These are phyloP conservation scores for Ogataea populi-albae DNA, from an alignment of 805 yeast genomes.

Conservation along the genomic window DNA sequence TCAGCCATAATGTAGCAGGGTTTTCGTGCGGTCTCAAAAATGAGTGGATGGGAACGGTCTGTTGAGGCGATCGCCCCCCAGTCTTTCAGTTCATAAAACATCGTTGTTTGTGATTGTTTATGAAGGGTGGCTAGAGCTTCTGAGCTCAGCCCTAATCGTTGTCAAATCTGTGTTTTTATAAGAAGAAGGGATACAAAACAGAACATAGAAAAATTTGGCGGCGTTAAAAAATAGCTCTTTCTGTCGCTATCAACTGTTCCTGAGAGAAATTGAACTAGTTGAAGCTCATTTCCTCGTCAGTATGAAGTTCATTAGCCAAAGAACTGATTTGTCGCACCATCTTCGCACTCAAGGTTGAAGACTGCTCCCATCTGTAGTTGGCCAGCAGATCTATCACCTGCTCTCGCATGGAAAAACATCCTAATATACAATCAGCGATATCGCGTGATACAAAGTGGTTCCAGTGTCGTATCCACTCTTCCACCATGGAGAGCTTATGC, in stretches of 20 bases:
- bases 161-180: no score
- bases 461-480: conserved; percentile 6
- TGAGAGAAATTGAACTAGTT: no score
- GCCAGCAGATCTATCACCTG: conserved; percentile 6
- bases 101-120: no score
- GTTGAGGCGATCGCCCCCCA: conserved; percentile 24
- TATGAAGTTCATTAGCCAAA: conserved; percentile 7
- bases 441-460: conserved; percentile 5
- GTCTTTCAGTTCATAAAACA: conserved; percentile 20
- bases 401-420: conserved; percentile 18
- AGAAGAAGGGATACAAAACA: no score
- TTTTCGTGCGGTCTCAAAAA: conserved; percentile 19
- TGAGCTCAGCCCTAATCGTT: no score
- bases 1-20: conserved; percentile 19
- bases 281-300: not conserved
- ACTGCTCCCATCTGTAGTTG: conserved; percentile 11
- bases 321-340: conserved; percentile 5
- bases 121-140: no score
- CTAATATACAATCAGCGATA: conserved; percentile 9
- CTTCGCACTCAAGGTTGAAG: conserved; percentile 7
- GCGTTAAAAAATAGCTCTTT: no score
- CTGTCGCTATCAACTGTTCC: no score
- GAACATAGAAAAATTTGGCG: no score
- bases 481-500: conserved; percentile 12
- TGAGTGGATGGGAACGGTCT: conserved; percentile 24